phyloP scores from a whole-genome alignment of 176 grass and related monocot genomes.

The Phoenix dactylifera region DNA sequence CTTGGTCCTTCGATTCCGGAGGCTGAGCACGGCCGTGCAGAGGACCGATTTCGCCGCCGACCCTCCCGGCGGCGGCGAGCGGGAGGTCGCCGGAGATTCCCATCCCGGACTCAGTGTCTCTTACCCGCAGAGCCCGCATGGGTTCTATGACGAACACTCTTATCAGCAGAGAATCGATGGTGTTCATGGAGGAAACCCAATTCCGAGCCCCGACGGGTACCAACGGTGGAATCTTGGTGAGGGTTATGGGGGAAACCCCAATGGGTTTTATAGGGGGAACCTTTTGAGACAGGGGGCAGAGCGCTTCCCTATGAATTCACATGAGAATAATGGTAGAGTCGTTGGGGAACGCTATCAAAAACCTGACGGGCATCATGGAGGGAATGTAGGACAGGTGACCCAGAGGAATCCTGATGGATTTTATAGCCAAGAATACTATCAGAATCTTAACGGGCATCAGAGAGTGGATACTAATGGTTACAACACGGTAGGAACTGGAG shows the following conservation, averaged over 20 bases:
- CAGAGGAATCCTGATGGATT: background rate
- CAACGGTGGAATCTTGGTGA: background rate
- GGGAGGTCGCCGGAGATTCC: background rate
- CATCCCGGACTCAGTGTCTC: background rate
- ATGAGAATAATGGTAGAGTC: background rate
- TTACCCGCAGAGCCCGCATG: background rate
- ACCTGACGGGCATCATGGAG: background rate
- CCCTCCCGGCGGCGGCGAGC: background rate
- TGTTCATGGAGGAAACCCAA: background rate
- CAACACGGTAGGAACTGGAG: background rate
- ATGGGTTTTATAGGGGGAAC: no score
- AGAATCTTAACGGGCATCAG: background rate
- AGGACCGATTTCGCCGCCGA: background rate
- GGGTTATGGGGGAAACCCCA: background rate
- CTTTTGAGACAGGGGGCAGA: no score
- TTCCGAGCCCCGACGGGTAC: background rate
- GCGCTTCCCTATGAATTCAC: background rate
- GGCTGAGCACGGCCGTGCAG: conserved; percentile 4
- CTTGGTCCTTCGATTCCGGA: background rate
- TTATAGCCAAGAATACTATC: background rate
- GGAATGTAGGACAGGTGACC: background rate
- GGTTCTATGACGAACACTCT: background rate
- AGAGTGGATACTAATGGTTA: background rate
- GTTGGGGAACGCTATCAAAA: background rate
- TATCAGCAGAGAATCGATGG: background rate